Conservation (phyloP, 768 basidiomycete genomes). For the Rossbeevera mucosa region DNA sequence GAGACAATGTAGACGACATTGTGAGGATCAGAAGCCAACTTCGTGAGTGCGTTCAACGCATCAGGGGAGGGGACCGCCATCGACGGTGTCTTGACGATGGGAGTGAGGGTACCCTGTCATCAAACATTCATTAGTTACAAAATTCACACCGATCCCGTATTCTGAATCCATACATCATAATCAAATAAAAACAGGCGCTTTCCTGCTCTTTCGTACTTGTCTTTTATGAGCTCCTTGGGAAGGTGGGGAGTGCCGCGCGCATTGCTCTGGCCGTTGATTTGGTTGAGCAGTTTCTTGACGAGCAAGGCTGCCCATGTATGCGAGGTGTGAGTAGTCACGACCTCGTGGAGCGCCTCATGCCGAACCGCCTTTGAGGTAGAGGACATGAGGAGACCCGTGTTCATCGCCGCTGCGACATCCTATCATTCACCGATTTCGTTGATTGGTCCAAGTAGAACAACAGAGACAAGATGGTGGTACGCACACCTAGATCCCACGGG, state of each 20-base stretch:
- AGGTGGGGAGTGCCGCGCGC: constrained; percentile 85
- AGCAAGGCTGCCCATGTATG: constrained; percentile 92
- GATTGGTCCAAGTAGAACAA: not conserved
- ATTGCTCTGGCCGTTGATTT: constrained; percentile 72
- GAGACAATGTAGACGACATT: constrained; percentile 98
- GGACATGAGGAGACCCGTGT: constrained; percentile 81
- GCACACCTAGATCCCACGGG: constrained; percentile 89
- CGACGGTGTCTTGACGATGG: constrained; percentile 91
- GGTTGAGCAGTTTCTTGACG: constrained; percentile 80
- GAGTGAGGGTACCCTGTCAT: constrained; percentile 84
- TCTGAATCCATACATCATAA: constrained; percentile 69
- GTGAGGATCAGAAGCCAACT: constrained; percentile 70
- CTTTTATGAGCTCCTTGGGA: constrained; percentile 54
- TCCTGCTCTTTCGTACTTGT: constrained; percentile 60
- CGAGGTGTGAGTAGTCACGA: constrained; percentile 90
- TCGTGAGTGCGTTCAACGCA: constrained; percentile 69
- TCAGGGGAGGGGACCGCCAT: constrained; percentile 77
- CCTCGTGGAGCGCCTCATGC: constrained; percentile 73
- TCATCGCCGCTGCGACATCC: constrained; percentile 88
- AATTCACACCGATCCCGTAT: not conserved
- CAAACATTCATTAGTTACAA: not conserved
- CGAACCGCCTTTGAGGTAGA: constrained; percentile 66
- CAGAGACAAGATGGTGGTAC: constrained; percentile 20
- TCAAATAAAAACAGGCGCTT: constrained; percentile 93
- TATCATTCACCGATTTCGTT: constrained; percentile 22